Conservation (phyloP, 2,329 filamentous ascomycete species). For the Mycosphaerella sp. region DNA sequence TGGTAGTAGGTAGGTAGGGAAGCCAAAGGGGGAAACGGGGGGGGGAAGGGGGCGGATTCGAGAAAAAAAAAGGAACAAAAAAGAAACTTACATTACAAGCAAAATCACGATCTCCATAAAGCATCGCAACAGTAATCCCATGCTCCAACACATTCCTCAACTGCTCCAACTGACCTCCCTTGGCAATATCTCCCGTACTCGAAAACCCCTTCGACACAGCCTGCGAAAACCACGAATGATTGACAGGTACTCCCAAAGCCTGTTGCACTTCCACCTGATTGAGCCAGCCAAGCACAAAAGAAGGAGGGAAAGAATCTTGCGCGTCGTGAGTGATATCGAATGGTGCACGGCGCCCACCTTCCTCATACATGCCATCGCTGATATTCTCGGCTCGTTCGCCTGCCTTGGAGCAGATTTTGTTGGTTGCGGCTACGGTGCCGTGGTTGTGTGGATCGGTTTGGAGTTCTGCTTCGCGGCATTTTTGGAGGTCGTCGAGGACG, state of each 20-base stretch:
- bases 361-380: slow-evolving; percentile 44
- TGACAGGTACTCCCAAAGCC: slow-evolving; percentile 50
- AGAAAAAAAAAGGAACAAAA: background rate
- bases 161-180: slow-evolving; percentile 33
- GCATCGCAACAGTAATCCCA: slow-evolving; percentile 55
- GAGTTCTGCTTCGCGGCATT: slow-evolving; percentile 45
- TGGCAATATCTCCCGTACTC: slow-evolving; percentile 40
- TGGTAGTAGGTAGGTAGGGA: too few species aligned
- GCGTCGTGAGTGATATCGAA: slow-evolving; percentile 50
- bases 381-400: slow-evolving; percentile 37
- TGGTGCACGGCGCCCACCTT: slow-evolving; percentile 42
- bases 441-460: slow-evolving; percentile 48
- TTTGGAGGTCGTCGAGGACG: slow-evolving; percentile 48
- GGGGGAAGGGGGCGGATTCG: too few species aligned
- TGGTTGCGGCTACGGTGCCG: slow-evolving; percentile 35
- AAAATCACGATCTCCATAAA: slow-evolving; percentile 60
- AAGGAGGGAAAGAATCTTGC: slow-evolving; percentile 40
- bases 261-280: slow-evolving; percentile 52
- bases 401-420: slow-evolving; percentile 25
- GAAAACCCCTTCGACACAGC: slow-evolving; percentile 40
- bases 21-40: too few species aligned
- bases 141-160: slow-evolving; percentile 38
- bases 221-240: slow-evolving; percentile 22
- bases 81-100: slow-evolving; percentile 36
- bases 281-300: slow-evolving; percentile 51